These are phyloP conservation scores for Dunaliella primolecta DNA, from an alignment of 139 green algal genomes.

Conservation along the genomic window DNA sequence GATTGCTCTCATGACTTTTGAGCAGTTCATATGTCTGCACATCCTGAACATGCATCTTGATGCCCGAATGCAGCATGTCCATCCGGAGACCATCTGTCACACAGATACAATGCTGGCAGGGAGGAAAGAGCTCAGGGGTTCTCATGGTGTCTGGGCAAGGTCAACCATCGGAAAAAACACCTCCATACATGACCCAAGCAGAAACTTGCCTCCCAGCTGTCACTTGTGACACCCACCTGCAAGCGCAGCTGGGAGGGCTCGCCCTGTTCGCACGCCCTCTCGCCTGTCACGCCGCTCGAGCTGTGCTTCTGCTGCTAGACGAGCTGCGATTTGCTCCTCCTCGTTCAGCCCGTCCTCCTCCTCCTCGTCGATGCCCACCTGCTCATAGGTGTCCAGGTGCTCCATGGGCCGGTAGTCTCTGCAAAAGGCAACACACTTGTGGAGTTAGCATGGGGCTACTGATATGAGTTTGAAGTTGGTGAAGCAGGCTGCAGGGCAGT, in stretches of 20 bases:
- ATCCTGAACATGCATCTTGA: no score
- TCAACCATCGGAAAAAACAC: no score
- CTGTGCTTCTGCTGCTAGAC: conserved; percentile 67
- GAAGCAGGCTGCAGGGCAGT: neutral
- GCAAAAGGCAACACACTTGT: conserved; percentile 15
- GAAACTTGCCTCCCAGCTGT: no score
- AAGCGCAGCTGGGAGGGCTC: conserved; percentile 57
- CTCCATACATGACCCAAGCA: no score
- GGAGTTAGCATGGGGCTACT: neutral
- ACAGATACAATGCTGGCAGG: no score
- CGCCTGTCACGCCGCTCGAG: conserved; percentile 60
- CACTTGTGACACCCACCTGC: no score
- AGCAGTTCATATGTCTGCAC: no score
- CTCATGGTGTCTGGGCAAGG: no score
- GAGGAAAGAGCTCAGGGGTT: no score
- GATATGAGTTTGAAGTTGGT: neutral
- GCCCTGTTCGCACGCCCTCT: conserved; percentile 33
- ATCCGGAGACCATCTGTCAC: no score
- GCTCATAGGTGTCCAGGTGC: conserved; percentile 87
- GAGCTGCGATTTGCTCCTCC: conserved; percentile 44
- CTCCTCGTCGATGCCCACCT: conserved; percentile 75
- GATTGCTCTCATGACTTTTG: no score
- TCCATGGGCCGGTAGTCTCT: conserved; percentile 91
- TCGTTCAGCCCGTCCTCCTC: conserved; percentile 59
- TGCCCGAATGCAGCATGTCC: no score